Evolutionary conservation across 2,329 filamentous ascomycete species (phyloP), one percentile per base, ranked within the genome.

Genomic region (Cladobotryum protrusum): DNA sequence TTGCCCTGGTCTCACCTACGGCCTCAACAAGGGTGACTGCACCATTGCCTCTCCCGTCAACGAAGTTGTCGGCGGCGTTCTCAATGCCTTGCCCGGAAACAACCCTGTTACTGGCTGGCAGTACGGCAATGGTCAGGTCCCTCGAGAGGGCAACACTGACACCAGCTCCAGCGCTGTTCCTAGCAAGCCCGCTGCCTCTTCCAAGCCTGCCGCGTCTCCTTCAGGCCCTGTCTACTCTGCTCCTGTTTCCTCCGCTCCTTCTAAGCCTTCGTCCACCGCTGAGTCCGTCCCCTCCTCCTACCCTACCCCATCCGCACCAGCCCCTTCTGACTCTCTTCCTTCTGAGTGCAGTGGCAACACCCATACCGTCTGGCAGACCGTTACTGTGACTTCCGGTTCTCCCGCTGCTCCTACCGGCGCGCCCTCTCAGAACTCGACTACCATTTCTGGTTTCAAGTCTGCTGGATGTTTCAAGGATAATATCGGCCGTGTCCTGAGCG

Each of bases 1-100:
- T 55, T 89, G 84, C 70, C 73, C 76, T 5, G 73, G 75, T 40
- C 73, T 86, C 51, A 72, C 72, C 49, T 72, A 74, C 47, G 77
- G 77, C 39, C 57, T 78, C 42, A 82, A 79, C 65, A 65, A 71
- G 41, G 67, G 63, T 20, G 65, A 72, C 50, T 85, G 81, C 72
- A 74, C 69, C 52, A 77, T 80, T 44, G 49, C 62, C 33, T 72
- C 74, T 24, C 69, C 71, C 3, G 60, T 78, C 33, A 61, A 76
- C 24, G 77, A 79, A 58, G 56, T 67, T 24, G 64, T 77, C 34
- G 61, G 60, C 12, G 73, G 74, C 15, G 63, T 66, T 24, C 56
- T 84, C 54, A 58, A 62, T 14, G 62, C 63, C 14, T 73, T 85
- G 14, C 80, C 82, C 2, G 79, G 82, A 24, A 68, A 73, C 63